A percentile compares a stretch with the other conserved stretches of the same genome.
Evolutionary conservation across 805 yeast species (phyloP).

Genomic region (Saccharomycopsis fibuligera): DNA sequence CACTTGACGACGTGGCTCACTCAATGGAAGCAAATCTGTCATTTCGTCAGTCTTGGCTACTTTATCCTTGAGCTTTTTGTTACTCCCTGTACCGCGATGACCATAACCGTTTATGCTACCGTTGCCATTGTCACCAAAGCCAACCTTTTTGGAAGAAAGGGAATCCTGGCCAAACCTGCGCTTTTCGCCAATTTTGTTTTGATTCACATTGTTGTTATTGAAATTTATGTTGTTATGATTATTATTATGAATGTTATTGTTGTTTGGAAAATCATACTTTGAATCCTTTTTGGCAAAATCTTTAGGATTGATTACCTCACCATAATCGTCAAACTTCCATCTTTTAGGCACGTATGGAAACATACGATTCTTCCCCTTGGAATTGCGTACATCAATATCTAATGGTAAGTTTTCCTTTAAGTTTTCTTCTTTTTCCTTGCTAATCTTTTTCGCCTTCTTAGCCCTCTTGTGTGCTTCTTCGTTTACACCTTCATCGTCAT

Average conservation of each 20-base stretch:
- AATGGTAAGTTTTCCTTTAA: constrained; percentile 26
- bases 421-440: constrained; percentile 23
- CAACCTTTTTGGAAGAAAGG: constrained; percentile 5
- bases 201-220: background rate
- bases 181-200: constrained; percentile 18
- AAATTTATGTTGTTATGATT: too few relatives aligned
- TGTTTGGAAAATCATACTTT: constrained; percentile 3
- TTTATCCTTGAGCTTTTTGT: constrained; percentile 12
- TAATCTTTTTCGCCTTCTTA: constrained; percentile 18
- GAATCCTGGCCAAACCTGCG: constrained; percentile 18
- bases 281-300: constrained; percentile 52
- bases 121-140: too few relatives aligned
- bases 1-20: constrained; percentile 44
- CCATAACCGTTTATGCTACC: too few relatives aligned
- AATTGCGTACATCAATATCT: constrained; percentile 30
- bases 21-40: constrained; percentile 42
- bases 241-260: background rate
- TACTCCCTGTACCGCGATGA: too few relatives aligned
- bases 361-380: constrained; percentile 51
- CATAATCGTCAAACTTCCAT: constrained; percentile 78
- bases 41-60: constrained; percentile 45
- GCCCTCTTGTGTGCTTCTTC: constrained; percentile 22
- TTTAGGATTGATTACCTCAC: constrained; percentile 61
- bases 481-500: constrained; percentile 24
- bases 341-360: constrained; percentile 66